A percentile compares a stretch with the other conserved stretches of the same genome.
phyloP scores from a whole-genome alignment of 495 filamentous ascomycete species.

The Neurospora sp. region DNA sequence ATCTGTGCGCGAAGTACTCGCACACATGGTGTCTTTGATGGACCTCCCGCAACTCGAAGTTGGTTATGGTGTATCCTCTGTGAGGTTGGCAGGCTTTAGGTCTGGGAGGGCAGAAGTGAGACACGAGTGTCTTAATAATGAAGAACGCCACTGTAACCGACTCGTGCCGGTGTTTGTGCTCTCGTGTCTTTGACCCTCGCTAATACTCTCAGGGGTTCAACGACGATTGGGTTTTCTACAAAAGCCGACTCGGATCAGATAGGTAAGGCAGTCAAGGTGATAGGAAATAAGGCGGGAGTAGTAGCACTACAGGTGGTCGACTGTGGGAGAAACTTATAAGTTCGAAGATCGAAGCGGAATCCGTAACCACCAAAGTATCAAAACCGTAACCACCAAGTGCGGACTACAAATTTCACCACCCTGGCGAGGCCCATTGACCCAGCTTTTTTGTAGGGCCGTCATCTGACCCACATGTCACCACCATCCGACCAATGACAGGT shows the following conservation, averaged over 20 bases:
- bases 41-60: background rate
- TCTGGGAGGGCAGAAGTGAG: background rate
- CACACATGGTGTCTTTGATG: constrained; percentile 41
- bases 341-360: too few relatives aligned
- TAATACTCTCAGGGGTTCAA: background rate
- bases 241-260: background rate
- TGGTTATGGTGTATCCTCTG: background rate
- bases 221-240: too few relatives aligned
- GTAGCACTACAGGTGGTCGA: background rate
- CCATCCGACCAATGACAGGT: too few relatives aligned
- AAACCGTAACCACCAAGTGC: too few relatives aligned
- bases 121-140: background rate
- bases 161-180: background rate
- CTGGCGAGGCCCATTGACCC: too few relatives aligned
- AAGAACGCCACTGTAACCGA: background rate
- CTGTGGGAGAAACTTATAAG: background rate
- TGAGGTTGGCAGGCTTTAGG: background rate
- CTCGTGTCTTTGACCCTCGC: background rate
- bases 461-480: too few relatives aligned
- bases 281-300: background rate
- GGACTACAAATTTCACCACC: too few relatives aligned
- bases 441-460: too few relatives aligned
- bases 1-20: constrained; percentile 42
- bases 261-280: background rate
- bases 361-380: too few relatives aligned